Conservation (phyloP, 2,329 filamentous ascomycete genomes). For the Trichoderma koningii region DNA sequence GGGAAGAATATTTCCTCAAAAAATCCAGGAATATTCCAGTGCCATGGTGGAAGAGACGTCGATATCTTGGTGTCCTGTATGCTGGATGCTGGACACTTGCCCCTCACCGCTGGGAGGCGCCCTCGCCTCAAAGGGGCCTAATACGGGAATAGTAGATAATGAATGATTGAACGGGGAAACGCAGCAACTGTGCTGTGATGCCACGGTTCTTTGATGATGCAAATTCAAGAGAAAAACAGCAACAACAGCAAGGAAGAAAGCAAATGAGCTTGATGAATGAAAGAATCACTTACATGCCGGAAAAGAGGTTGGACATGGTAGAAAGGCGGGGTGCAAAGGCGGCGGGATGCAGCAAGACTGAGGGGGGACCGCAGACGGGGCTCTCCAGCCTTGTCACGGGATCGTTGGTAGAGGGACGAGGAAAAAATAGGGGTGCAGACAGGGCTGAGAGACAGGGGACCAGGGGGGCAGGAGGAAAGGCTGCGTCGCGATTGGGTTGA, state of each 20-base stretch:
- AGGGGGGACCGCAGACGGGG: conserved; percentile 10
- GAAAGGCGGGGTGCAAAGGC: conserved; percentile 26
- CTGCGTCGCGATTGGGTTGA: too few relatives aligned
- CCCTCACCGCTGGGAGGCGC: conserved; percentile 28
- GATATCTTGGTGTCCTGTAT: not conserved
- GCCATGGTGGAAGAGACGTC: not conserved
- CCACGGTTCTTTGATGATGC: not conserved
- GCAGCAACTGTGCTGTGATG: conserved; percentile 11
- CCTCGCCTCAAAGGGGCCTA: conserved; percentile 11
- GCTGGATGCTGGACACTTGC: conserved; percentile 26
- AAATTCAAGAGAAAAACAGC: not conserved
- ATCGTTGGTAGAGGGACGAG: conserved; percentile 17
- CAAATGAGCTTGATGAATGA: not conserved
- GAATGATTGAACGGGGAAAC: not conserved
- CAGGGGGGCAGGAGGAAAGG: too few relatives aligned
- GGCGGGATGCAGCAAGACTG: conserved; percentile 21
- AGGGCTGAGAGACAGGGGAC: not conserved
- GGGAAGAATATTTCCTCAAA: not conserved
- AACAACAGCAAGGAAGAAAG: not conserved
- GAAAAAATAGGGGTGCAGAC: conserved; percentile 19
- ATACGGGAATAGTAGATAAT: conserved; percentile 1
- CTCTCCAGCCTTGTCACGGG: conserved; percentile 28
- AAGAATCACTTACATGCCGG: conserved; percentile 58
- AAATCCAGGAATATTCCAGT: not conserved
- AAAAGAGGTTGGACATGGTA: conserved; percentile 62